A percentile compares a stretch with the other conserved stretches of the same genome.
Conservation (phyloP, 805 yeast genomes). For the Myxozyma neglecta region DNA sequence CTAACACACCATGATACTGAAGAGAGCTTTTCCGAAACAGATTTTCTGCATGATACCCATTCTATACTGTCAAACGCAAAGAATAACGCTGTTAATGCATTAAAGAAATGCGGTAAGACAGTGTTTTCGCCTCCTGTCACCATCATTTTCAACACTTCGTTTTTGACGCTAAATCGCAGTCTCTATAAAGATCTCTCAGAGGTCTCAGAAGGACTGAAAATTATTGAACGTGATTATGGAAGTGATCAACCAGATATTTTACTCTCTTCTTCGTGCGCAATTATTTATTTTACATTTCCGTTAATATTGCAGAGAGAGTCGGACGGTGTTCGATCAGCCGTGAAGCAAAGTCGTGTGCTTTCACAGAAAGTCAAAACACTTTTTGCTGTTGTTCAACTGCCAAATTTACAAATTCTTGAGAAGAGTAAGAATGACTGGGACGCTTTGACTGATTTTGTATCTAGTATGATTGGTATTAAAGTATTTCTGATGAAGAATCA, state of each 20-base stretch:
- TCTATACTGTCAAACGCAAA: not conserved
- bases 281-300: constrained; percentile 5
- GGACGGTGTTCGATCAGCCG: constrained; percentile 5
- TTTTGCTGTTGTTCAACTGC: not conserved
- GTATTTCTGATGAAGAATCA: not conserved
- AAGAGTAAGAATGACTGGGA: constrained; percentile 8
- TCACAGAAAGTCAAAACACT: not conserved
- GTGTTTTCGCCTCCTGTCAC: constrained; percentile 3
- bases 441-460: constrained; percentile 12
- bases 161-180: not conserved
- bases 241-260: constrained; percentile 13
- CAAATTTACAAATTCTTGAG: not conserved
- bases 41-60: not conserved
- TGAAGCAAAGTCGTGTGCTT: not conserved
- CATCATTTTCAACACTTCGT: constrained; percentile 13
- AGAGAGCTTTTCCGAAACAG: not conserved
- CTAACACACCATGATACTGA: not conserved
- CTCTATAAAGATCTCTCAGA: not conserved
- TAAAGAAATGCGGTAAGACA: not conserved
- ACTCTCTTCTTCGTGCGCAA: constrained; percentile 1
- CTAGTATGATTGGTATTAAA: constrained; percentile 1
- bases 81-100: not conserved
- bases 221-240: constrained; percentile 24
- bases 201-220: not conserved
- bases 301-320: constrained; percentile 10